Conservation (phyloP, 2,329 filamentous ascomycete species). For the Talaromyces marneffei region DNA sequence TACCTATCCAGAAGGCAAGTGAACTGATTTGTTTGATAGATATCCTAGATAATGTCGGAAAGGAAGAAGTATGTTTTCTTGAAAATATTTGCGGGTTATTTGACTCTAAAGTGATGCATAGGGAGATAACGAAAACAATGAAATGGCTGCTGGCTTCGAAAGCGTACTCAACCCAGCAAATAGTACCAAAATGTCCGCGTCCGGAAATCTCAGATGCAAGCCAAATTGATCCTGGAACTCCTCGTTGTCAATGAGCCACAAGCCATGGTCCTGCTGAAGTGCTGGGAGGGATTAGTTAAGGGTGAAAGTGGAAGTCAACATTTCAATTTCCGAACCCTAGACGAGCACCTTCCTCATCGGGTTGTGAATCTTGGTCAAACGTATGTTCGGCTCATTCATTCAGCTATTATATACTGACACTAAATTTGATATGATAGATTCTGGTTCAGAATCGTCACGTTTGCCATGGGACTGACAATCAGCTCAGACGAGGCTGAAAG, state of each 20-base stretch:
- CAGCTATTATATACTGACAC: background rate
- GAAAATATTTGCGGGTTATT: background rate
- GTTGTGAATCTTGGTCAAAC: conserved; percentile 26
- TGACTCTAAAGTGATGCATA: conserved; percentile 18
- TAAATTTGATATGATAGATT: background rate
- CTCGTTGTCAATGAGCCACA: background rate
- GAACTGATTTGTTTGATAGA: background rate
- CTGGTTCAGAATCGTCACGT: conserved; percentile 2
- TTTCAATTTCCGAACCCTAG: conserved; percentile 19
- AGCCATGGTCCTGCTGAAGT: background rate
- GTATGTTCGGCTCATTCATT: conserved; percentile 15
- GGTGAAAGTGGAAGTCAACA: background rate
- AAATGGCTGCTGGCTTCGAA: conserved; percentile 22
- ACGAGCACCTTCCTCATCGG: conserved; percentile 26
- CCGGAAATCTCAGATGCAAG: conserved; percentile 1
- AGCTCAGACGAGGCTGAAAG: background rate
- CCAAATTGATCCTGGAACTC: background rate
- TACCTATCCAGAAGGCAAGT: background rate
- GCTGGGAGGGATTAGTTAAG: background rate
- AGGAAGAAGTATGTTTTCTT: background rate
- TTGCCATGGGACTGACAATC: conserved; percentile 2
- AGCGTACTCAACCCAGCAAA: conserved; percentile 14
- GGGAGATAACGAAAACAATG: conserved; percentile 24
- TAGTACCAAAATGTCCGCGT: background rate
- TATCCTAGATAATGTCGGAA: background rate